Base-by-base conservation (phyloP, 1,139 yeast species). In the Taphrina pruni region DNA sequence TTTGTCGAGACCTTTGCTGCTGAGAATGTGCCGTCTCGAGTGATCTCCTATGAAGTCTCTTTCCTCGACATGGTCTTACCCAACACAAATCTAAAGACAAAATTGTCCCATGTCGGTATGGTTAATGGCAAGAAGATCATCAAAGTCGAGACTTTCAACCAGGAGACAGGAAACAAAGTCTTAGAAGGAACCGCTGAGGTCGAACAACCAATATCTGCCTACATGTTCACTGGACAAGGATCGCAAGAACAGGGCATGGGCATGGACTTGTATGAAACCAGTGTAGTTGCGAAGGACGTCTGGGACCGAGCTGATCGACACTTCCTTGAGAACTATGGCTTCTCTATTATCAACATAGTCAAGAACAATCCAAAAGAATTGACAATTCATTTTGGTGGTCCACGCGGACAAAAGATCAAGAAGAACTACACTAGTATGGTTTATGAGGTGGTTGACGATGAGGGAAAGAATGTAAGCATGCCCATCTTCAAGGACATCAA, bases 171-270 rank as follows among this genome's bases (percentile, higher is more conserved):
- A 69, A 84, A 85, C 72, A 82, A 86, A 57, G 99, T 95, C 32
- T 84, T 94, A 76, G 79, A 85, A 69, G 99, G 98, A 81, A 97
- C 92, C 82, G 99, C 99, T 69, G 99, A 94, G 83, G 93, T 95
- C 77, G 98, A 94, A 76, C 99, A 94, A 82, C 99, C 99, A 65
- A 89, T 88, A 71, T 90, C 99, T 64, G 89, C 99, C 21, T 94
- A 90, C 79, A 97, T 94, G 71, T 94, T 95, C 83, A 94, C 99
- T 74, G 99, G 99, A 79, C 99, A 94, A 85, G 99, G 99, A 79
- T 93, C 99, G 71, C 99, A 94, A 82, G 99, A 95, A 81, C 99
- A 95, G 84, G 98, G 98, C 79, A 94, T 94, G 99, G 99, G 99
- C 84, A 94, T 94, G 99, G 99, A 95, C 81, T 85, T 94, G 78